These are phyloP conservation scores for Hevea brasiliensis DNA, from an alignment of 345 rosid species.

Conservation along the genomic window DNA sequence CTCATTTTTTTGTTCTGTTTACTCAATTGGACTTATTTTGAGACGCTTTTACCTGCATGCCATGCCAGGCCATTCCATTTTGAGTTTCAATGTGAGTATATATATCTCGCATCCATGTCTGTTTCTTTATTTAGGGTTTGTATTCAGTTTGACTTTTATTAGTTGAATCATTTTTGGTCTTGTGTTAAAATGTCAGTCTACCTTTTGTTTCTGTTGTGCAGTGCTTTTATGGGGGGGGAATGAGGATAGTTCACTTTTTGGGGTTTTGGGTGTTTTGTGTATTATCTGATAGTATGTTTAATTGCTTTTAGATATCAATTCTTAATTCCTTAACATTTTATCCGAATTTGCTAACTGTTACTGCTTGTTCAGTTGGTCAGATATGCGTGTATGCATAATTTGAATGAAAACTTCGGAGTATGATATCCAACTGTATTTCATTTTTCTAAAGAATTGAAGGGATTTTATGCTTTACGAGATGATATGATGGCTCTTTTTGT, in stretches of 20 bases:
- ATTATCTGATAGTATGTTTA: neutral
- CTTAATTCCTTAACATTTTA: neutral
- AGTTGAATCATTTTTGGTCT: neutral
- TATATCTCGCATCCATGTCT: too few species aligned
- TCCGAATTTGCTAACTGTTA: neutral
- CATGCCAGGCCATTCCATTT: neutral
- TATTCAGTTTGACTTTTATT: neutral
- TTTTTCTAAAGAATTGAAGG: too few species aligned
- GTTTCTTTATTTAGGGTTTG: neutral
- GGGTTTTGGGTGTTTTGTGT: neutral
- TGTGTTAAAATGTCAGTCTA: neutral
- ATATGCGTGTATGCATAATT: neutral
- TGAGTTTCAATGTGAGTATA: neutral
- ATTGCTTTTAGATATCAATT: neutral
- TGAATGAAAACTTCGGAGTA: neutral
- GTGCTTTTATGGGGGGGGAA: too few species aligned
- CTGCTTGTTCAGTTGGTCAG: neutral
- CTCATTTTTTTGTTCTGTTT: neutral
- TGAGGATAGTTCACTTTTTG: neutral
- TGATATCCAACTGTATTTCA: neutral
- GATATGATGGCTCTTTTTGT: neutral
- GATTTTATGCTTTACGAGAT: neutral
- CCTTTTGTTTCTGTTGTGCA: neutral
- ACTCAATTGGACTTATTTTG: neutral
- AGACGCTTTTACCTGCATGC: neutral